phyloP scores from a whole-genome alignment of 179 eudicot genomes.

The Silene noctiflora region DNA sequence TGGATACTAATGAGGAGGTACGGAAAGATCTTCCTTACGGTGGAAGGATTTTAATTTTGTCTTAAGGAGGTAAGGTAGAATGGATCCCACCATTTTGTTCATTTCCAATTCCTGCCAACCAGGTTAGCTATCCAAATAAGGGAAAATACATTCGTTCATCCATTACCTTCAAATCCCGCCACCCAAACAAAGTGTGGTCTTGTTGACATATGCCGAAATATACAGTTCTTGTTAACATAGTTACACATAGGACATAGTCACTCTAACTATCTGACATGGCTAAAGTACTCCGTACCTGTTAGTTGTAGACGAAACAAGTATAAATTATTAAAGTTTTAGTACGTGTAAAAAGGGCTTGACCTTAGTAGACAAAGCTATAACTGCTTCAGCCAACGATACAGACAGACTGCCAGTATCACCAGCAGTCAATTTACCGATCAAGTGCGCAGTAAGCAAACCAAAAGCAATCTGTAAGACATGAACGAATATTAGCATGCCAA shows the following conservation, averaged over 20 bases:
- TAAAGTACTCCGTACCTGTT: not conserved
- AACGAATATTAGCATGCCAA: not conserved
- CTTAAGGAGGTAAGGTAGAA: not conserved
- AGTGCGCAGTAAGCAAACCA: slow-evolving; percentile 61
- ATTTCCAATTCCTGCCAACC: not conserved
- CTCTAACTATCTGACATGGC: slow-evolving; percentile 14
- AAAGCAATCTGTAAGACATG: slow-evolving; percentile 59
- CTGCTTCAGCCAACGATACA: slow-evolving; percentile 57
- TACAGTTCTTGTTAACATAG: not conserved
- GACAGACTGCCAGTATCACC: slow-evolving; percentile 69
- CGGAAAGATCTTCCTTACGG: not conserved
- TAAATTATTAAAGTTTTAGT: slow-evolving; percentile 6
- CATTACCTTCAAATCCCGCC: no score
- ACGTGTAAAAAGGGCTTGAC: slow-evolving; percentile 34
- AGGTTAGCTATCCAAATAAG: not conserved
- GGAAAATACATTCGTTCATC: no score
- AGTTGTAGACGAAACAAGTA: slow-evolving; percentile 3
- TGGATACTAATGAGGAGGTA: not conserved
- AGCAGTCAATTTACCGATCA: slow-evolving; percentile 50
- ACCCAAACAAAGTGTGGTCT: no score
- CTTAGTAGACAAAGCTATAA: slow-evolving; percentile 47
- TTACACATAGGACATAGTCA: not conserved
- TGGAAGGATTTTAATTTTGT: not conserved
- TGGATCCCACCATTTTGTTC: not conserved
- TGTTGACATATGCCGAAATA: not conserved